Conservation (phyloP, 2,329 filamentous ascomycete species). For the Chrysosphaeria jannelii region DNA sequence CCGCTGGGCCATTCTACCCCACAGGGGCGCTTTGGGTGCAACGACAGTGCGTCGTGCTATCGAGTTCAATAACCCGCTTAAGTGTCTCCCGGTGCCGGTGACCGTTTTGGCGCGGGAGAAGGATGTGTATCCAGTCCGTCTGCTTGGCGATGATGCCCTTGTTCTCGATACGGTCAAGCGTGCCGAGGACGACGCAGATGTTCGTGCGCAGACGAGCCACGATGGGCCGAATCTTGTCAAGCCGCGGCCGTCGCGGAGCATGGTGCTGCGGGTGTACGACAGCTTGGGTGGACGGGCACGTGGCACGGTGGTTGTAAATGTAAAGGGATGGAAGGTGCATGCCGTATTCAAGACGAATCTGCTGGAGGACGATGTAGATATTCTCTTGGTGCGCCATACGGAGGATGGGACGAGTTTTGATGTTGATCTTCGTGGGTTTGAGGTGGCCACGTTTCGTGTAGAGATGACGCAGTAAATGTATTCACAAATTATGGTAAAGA, state of each 20-base stretch:
- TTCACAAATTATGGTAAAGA: not conserved
- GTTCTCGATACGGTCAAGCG: constrained; percentile 79
- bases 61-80: constrained; percentile 35
- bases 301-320: constrained; percentile 23
- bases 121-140: constrained; percentile 23
- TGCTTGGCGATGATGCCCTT: constrained; percentile 36
- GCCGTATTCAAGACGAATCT: constrained; percentile 60
- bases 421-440: constrained; percentile 47
- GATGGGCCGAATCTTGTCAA: constrained; percentile 14
- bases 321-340: constrained; percentile 38
- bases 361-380: constrained; percentile 60
- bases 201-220: constrained; percentile 21
- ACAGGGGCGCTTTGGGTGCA: constrained; percentile 21
- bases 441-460: constrained; percentile 41
- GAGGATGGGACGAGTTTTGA: constrained; percentile 14
- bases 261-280: constrained; percentile 71
- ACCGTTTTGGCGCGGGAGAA: constrained; percentile 3
- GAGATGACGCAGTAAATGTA: constrained; percentile 3
- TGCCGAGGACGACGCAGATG: constrained; percentile 61
- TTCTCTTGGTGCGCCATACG: constrained; percentile 16
- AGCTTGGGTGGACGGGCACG: constrained; percentile 54
- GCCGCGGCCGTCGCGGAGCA: constrained; percentile 38
- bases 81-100: too few relatives aligned
- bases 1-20: constrained; percentile 36
- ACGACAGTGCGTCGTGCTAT: constrained; percentile 29